Conservation (phyloP, 495 filamentous ascomycete species). For the Hypoxylon cercidicola region DNA sequence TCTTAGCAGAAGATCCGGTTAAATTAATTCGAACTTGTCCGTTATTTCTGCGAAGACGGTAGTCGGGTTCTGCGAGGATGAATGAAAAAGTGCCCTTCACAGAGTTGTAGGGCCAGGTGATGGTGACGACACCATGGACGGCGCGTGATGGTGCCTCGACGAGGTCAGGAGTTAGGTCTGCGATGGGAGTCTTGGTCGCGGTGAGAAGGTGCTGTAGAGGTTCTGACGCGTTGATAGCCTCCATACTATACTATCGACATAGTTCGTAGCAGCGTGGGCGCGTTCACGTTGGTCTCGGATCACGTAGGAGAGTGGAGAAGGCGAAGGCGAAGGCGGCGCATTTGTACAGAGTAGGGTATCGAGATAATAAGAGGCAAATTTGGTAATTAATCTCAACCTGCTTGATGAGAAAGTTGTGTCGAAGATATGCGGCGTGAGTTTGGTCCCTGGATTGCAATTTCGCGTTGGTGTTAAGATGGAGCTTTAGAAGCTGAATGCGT, state of each 20-base stretch:
- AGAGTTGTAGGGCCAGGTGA: slow-evolving; percentile 92
- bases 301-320: slow-evolving; percentile 14
- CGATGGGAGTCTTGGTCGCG: slow-evolving; percentile 66
- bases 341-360: slow-evolving; percentile 8
- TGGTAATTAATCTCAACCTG: not conserved
- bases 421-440: not conserved
- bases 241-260: slow-evolving; percentile 46
- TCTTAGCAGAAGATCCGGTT: slow-evolving; percentile 73
- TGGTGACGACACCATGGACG: slow-evolving; percentile 73
- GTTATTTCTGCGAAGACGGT: slow-evolving; percentile 77
- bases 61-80: slow-evolving; percentile 85
- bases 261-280: slow-evolving; percentile 24
- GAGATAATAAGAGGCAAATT: not conserved
- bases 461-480: not conserved
- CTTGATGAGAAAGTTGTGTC: not conserved
- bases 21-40: slow-evolving; percentile 90
- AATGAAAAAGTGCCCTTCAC: slow-evolving; percentile 76
- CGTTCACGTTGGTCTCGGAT: slow-evolving; percentile 23
- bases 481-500: slow-evolving; percentile 1
- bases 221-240: slow-evolving; percentile 23
- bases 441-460: not conserved
- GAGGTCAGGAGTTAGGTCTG: slow-evolving; percentile 71
- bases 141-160: slow-evolving; percentile 46
- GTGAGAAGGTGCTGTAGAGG: slow-evolving; percentile 26
- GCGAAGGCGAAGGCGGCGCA: slow-evolving; percentile 20